These are phyloP conservation scores for Laguncularia racemosa DNA, from an alignment of 345 rosid species.

Conservation along the genomic window DNA sequence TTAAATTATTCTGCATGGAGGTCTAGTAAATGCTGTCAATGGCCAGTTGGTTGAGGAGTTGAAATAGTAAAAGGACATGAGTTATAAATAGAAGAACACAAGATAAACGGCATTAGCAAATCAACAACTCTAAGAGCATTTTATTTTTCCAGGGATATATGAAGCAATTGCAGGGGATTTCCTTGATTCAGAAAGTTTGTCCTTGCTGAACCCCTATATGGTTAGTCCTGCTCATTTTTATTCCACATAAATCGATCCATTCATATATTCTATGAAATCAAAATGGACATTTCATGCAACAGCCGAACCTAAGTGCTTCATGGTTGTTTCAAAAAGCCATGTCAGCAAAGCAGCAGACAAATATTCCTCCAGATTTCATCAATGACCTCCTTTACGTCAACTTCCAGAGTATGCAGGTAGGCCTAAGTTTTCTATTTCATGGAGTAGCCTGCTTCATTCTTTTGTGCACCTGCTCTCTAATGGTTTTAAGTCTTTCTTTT, in stretches of 20 bases:
- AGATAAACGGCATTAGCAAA: background rate
- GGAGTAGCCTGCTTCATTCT: background rate
- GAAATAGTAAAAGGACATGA: background rate
- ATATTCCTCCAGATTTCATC: slow-evolving; percentile 60
- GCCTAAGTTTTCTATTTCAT: background rate
- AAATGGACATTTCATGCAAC: slow-evolving; percentile 11
- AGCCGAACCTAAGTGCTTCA: slow-evolving; percentile 86
- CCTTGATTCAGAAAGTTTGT: slow-evolving; percentile 65
- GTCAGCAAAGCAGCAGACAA: slow-evolving; percentile 66
- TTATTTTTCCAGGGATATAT: slow-evolving; percentile 43
- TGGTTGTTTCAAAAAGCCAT: slow-evolving; percentile 96
- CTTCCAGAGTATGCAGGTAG: slow-evolving; percentile 82
- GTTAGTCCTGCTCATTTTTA: slow-evolving; percentile 26
- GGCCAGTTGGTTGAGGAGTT: too few species aligned
- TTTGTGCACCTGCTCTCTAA: background rate
- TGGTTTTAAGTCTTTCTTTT: slow-evolving; percentile 12
- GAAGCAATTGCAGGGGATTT: slow-evolving; percentile 76
- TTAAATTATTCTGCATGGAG: too few species aligned
- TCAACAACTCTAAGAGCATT: slow-evolving; percentile 1
- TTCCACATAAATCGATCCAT: too few species aligned
- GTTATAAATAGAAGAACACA: background rate
- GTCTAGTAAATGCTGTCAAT: background rate
- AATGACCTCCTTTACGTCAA: slow-evolving; percentile 86
- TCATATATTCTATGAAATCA: background rate
- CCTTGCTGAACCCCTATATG: slow-evolving; percentile 93